Evolutionary conservation across 164 flowering plant species (phyloP), one percentile per base, ranked within the genome.

Genomic region (Umbilicus rupestris): DNA sequence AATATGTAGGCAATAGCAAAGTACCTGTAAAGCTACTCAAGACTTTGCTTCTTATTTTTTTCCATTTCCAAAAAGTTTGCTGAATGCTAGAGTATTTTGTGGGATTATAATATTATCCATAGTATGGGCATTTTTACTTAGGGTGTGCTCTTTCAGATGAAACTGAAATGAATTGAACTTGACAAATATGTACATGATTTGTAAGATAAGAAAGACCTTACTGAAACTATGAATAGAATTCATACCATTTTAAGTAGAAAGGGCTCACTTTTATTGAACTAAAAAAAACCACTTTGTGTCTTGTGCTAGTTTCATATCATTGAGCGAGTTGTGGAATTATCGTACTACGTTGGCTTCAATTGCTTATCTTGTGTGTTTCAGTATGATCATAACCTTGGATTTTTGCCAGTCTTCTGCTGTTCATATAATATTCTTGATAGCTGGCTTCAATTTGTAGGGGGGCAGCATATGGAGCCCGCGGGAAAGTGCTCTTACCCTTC

Each of bases 401-500:
- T 22, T 19, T 22, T 20, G 30, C 9, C 28, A 55, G 29, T n/a
- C 30, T 3, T 55, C n/a, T 11, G 29, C 24, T 12, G 11, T 55
- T 55, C 30, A 20, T 22, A 22, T 22, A 22, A 20, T 55, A 9
- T 22, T 55, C 60, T 12, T 22, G 15, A 24, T 19, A 20, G 30
- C 3, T 11, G 11, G 3, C 30, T 41, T 39, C 64, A 6, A 55
- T 65, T 3, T 76, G 12, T 68, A 89, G 97, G 81, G 97, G 97
- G 24, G 96, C 97, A 26, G 65, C 81, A 46, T 73, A 42, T 78
- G 97, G 93, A 66, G 65, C 58, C 26, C 84, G 90, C 33, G 96
- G 97, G 52, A 89, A 81, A 79, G 96, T 91, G 66, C 66, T 81
- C 11, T 73, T 91, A 71, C 78, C 84, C 64, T 91, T 91, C 73